Base-by-base conservation (phyloP, 1,139 yeast genomes). In the Wickerhamomyces sp. region DNA sequence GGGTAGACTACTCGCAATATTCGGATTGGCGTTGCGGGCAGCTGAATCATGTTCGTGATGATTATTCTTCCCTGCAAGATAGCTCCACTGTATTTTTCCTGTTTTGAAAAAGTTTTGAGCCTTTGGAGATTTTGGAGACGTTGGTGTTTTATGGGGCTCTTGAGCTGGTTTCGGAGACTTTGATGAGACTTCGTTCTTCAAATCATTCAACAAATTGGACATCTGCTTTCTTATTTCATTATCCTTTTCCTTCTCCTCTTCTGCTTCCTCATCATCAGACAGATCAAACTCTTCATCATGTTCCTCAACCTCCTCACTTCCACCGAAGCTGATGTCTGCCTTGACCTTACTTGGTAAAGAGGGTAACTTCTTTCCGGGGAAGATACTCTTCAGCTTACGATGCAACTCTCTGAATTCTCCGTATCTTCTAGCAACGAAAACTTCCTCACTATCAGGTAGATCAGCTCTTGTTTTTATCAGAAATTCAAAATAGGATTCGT, bases 301-400 rank as follows among this genome's bases (percentile, higher is more conserved):
- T 18, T 48, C 56, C 5, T 47, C 45, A 13, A 41, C 47, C 27
- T 37, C 47, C 29, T 50, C 51, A 9, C 41, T 51, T 7, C 45
- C 47, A 30, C 52, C 61, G 6, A 54, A 49, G 26, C 41, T 47
- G 26, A 56, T 50, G 46, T 58, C 63, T 10, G 59, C 49, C 45
- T 54, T 68, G 62, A 75, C 73, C 67, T 82, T 66, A 42, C 76
- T 58, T 56, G 97, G 89, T 13, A 86, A 65, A 10, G 72, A 73
- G 0, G 94, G 85, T 32, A 87, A 59, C 58, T 76, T 76, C 41
- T 83, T 73, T 0, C 95, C 95, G 0, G 96, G 95, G 54, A 79
- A 84, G 43, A 68, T 70, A 40, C 68, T 68, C 46, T 73, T 75
- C 46, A 90, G 66, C 13, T 64, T 59, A 29, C 67, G 64, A 45